phyloP scores from a whole-genome alignment of 2,329 filamentous ascomycete species.

The Raffaelea arxii region DNA sequence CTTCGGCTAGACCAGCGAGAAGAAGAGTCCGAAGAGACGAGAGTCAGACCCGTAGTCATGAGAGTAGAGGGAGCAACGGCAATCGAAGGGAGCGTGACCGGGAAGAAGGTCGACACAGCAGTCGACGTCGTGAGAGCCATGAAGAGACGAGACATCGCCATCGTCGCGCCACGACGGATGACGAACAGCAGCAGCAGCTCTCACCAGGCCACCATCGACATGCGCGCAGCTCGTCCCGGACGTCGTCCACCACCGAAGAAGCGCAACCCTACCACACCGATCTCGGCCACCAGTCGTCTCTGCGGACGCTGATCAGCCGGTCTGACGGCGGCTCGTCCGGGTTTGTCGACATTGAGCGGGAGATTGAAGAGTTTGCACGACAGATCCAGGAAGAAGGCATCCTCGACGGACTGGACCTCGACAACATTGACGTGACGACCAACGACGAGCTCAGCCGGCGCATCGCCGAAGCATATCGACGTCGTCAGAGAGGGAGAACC shows the following conservation, averaged over 20 bases:
- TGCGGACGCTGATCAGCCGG: slow-evolving; percentile 74
- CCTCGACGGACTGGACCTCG: slow-evolving; percentile 77
- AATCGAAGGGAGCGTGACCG: neutral
- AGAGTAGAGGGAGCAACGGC: slow-evolving; percentile 2
- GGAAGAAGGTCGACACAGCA: slow-evolving; percentile 3
- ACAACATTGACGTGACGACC: slow-evolving; percentile 72
- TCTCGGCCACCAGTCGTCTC: slow-evolving; percentile 81
- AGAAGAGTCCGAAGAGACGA: neutral
- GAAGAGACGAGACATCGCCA: too few species aligned
- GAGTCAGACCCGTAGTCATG: neutral
- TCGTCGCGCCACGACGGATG: neutral
- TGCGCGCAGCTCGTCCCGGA: slow-evolving; percentile 36
- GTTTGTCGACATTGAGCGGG: slow-evolving; percentile 69
- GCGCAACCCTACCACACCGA: slow-evolving; percentile 7
- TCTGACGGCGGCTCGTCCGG: slow-evolving; percentile 48
- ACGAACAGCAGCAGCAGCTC: slow-evolving; percentile 10
- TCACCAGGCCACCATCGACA: slow-evolving; percentile 21
- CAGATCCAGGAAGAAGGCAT: slow-evolving; percentile 59
- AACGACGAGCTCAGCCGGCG: slow-evolving; percentile 86
- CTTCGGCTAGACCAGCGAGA: neutral
- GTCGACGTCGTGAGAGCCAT: slow-evolving; percentile 7
- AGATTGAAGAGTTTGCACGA: slow-evolving; percentile 81
- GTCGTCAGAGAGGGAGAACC: slow-evolving; percentile 58
- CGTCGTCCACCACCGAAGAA: slow-evolving; percentile 25
- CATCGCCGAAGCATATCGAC: slow-evolving; percentile 80